Conservation (phyloP, 2,329 filamentous ascomycete genomes). For the Sporothrix inflata region DNA sequence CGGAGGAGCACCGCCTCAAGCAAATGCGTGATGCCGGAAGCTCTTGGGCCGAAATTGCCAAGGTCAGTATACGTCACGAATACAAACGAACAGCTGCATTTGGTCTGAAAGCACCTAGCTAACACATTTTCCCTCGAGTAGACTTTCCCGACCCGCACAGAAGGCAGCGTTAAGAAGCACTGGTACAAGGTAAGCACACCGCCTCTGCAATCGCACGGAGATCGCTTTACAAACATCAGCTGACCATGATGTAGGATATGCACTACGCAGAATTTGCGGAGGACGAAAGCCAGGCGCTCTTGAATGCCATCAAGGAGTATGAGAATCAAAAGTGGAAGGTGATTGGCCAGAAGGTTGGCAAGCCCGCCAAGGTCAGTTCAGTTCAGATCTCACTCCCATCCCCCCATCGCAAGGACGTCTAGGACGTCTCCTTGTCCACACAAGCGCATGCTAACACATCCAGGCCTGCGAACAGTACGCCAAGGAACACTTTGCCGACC, state of each 20-base stretch:
- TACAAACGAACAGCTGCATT: background rate
- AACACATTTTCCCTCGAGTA: constrained; percentile 42
- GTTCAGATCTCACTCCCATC: background rate
- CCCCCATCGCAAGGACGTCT: background rate
- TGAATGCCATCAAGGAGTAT: constrained; percentile 97
- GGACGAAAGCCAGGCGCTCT: constrained; percentile 83
- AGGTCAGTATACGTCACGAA: constrained; percentile 59
- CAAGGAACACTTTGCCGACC: constrained; percentile 79
- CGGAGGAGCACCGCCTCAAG: constrained; percentile 90
- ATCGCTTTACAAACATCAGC: background rate
- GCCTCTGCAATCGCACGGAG: constrained; percentile 50
- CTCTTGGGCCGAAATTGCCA: constrained; percentile 98
- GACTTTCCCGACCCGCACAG: constrained; percentile 90
- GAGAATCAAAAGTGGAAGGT: constrained; percentile 99
- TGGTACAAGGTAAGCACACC: constrained; percentile 75
- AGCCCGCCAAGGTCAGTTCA: constrained; percentile 82
- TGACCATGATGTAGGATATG: constrained; percentile 68
- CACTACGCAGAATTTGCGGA: constrained; percentile 98
- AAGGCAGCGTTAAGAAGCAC: constrained; percentile 98
- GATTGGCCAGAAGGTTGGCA: constrained; percentile 94
- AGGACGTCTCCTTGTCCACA: background rate
- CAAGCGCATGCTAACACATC: background rate
- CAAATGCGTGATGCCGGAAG: constrained; percentile 90
- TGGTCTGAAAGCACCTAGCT: background rate
- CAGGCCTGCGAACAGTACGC: constrained; percentile 75